Conservation (phyloP, 495 filamentous ascomycete species). For the Aspergillus haitiensis region DNA sequence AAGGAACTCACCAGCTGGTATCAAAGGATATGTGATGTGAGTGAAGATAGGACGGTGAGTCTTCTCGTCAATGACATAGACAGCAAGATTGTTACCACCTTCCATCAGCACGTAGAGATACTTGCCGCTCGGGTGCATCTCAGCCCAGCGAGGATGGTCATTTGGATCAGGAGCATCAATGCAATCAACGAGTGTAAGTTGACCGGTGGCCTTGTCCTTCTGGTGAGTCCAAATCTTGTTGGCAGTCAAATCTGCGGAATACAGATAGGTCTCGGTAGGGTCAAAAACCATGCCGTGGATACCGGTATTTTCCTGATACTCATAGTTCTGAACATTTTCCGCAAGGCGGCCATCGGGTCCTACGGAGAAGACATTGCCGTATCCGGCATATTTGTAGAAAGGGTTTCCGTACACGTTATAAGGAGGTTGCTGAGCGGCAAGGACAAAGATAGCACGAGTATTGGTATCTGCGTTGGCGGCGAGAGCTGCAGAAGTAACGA, state of each 20-base stretch:
- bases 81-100: slow-evolving; percentile 73
- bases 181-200: slow-evolving; percentile 65
- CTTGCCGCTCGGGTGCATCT: slow-evolving; percentile 70
- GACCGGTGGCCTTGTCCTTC: slow-evolving; percentile 62
- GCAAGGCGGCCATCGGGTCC: slow-evolving; percentile 60
- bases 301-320: slow-evolving; percentile 68
- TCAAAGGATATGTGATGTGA: slow-evolving; percentile 70
- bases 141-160: slow-evolving; percentile 84
- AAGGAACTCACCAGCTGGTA: slow-evolving; percentile 61
- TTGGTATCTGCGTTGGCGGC: slow-evolving; percentile 69
- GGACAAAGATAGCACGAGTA: slow-evolving; percentile 82
- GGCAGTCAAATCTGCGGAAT: slow-evolving; percentile 78
- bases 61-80: slow-evolving; percentile 74
- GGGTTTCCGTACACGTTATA: slow-evolving; percentile 83
- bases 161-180: slow-evolving; percentile 66
- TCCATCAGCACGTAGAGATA: slow-evolving; percentile 87
- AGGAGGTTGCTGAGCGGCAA: slow-evolving; percentile 72
- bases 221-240: slow-evolving; percentile 87
- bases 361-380: slow-evolving; percentile 74
- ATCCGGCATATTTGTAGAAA: slow-evolving; percentile 81
- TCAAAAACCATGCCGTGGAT: slow-evolving; percentile 92
- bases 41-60: slow-evolving; percentile 83
- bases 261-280: slow-evolving; percentile 77
- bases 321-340: slow-evolving; percentile 75
- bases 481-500: slow-evolving; percentile 47